Conservation (phyloP, 345 rosid species). For the Pistacia vera region DNA sequence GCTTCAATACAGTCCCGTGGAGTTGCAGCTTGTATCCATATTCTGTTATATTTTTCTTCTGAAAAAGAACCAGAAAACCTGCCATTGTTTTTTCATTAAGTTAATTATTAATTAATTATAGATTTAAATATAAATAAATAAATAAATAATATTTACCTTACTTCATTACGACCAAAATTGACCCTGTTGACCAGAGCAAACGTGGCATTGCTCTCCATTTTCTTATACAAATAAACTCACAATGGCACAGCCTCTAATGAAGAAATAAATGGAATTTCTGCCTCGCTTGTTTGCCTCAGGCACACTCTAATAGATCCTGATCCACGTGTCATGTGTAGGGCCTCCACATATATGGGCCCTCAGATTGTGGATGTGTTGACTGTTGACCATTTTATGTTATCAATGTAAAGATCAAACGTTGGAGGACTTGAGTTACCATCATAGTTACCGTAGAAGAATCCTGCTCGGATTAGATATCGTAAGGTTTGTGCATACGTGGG, state of each 20-base stretch:
- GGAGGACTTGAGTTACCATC: constrained; percentile 22
- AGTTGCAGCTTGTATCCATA: constrained; percentile 21
- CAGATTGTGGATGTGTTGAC: not conserved
- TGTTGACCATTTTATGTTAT: constrained; percentile 23
- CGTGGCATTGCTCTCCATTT: constrained; percentile 3
- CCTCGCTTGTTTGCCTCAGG: constrained; percentile 10
- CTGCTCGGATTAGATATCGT: constrained; percentile 26
- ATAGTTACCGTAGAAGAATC: constrained; percentile 29
- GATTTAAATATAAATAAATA: too few species aligned
- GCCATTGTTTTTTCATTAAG: too few species aligned
- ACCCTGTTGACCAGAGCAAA: constrained; percentile 16
- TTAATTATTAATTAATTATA: too few species aligned
- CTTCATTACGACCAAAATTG: constrained; percentile 19
- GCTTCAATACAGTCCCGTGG: constrained; percentile 6
- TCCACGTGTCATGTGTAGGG: not conserved
- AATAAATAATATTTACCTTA: constrained; percentile 7
- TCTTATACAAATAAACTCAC: too few species aligned
- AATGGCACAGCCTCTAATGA: not conserved
- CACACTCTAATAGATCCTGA: constrained; percentile 12
- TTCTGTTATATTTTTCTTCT: constrained; percentile 15
- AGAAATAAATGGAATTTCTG: constrained; percentile 18
- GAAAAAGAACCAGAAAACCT: constrained; percentile 10
- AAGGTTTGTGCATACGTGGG: not conserved
- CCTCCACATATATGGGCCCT: constrained; percentile 13
- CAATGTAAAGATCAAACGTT: constrained; percentile 19